phyloP scores from a whole-genome alignment of 768 basidiomycete species.

The Boletus edulis region DNA sequence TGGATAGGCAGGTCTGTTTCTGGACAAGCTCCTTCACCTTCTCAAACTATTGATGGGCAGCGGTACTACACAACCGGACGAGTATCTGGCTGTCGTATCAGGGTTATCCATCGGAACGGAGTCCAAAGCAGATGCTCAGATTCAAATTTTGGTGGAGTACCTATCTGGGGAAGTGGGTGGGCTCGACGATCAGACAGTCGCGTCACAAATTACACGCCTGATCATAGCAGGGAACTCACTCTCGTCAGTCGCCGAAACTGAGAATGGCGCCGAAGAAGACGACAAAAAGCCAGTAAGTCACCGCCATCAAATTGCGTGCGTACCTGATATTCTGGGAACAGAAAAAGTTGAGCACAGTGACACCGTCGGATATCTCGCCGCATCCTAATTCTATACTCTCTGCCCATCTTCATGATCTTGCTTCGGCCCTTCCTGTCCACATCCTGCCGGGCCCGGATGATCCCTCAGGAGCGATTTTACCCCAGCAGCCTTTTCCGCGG shows the following conservation, averaged over 20 bases:
- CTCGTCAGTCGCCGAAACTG: constrained; percentile 41
- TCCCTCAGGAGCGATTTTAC: constrained; percentile 85
- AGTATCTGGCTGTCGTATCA: constrained; percentile 84
- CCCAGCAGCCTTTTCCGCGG: constrained; percentile 90
- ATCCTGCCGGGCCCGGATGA: constrained; percentile 86
- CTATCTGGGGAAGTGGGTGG: constrained; percentile 82
- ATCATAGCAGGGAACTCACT: constrained; percentile 92
- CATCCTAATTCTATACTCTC: constrained; percentile 74
- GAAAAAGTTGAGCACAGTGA: constrained; percentile 65
- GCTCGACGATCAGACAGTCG: constrained; percentile 56
- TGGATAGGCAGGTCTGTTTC: constrained; percentile 50
- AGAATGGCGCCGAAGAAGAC: constrained; percentile 36
- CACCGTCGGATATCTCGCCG: constrained; percentile 55
- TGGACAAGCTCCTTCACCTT: background rate
- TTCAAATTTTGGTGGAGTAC: constrained; percentile 89
- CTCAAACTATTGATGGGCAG: constrained; percentile 9
- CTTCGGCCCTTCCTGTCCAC: constrained; percentile 77
- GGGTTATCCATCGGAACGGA: constrained; percentile 77
- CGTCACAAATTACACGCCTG: constrained; percentile 76
- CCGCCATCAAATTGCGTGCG: background rate
- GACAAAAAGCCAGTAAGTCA: constrained; percentile 58
- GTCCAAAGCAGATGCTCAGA: constrained; percentile 63
- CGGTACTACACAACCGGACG: constrained; percentile 39
- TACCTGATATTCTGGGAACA: constrained; percentile 30
- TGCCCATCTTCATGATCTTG: constrained; percentile 69